Base-by-base conservation (phyloP, 805 yeast species). In the Myxozyma kluyveri region DNA sequence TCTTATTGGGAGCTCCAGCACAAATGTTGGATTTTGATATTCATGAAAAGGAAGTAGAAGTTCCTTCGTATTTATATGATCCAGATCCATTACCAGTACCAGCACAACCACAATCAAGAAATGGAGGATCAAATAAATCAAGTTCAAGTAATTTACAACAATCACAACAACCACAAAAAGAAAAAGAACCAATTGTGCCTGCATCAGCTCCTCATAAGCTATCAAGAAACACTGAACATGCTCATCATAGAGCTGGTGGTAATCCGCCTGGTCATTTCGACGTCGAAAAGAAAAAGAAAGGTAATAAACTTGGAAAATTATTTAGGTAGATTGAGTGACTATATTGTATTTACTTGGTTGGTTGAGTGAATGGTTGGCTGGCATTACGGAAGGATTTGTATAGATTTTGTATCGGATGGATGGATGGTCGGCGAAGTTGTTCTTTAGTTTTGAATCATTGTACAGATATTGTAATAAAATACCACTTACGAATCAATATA, bases 1-100 rank as follows among this genome's bases (percentile, higher is more conserved):
- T 62, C 10, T 52, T 66, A 2, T 57, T 69, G 29, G 45, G 57
- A 2, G 50, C 57, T 3, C 61, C 66, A 3, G 60, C 74, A 12
- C 61, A 61, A 24, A 50, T 59, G 41, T 61, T 72, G 22, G 45
- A 50, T 5, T 63, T 72, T 12, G 65, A 65, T 4, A 61, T 46
- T 19, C 73, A 70, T 52, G 41, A 41, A 38, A 68, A 69, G 2
- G 54, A 42, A 23, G 14, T 14, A 9, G 47, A 52, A 24, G 63
- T 66, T n/a, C 75, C 75, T 2, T 63, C 55, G 3, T 51, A 56
- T 48, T 47, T 71, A 19, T 60, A 58, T 41, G 68, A 67, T 33
- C 59, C 67, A 0, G 70, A 66, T 42, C 48, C 49, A 9, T 36
- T 36, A 6, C 55, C 54, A 17, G 37, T 44, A 4, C 18, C 54